Evolutionary conservation across 805 yeast species (phyloP).

Genomic region (Candida glaebosa): DNA sequence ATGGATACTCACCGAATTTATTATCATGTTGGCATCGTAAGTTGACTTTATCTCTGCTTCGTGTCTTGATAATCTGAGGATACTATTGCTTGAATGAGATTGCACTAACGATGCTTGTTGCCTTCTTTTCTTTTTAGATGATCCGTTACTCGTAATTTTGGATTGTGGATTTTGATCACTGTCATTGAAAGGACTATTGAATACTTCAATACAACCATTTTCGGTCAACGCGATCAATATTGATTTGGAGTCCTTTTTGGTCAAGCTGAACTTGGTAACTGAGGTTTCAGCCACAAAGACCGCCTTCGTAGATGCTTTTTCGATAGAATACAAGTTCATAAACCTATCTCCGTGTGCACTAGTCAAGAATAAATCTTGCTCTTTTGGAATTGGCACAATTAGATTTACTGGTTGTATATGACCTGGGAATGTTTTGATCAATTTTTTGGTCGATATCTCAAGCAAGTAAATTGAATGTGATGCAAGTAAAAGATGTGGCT

Average conservation of each 20-base stretch:
- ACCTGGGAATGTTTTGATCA: conserved; percentile 63
- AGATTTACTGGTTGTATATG: conserved; percentile 67
- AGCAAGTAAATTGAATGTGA: conserved; percentile 63
- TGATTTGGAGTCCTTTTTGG: conserved; percentile 25
- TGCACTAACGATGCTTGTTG: conserved; percentile 36
- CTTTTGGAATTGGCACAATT: conserved; percentile 34
- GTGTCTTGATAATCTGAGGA: conserved; percentile 48
- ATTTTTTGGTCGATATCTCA: conserved; percentile 34
- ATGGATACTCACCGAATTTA: conserved; percentile 26
- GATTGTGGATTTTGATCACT: conserved; percentile 14
- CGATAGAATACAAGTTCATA: conserved; percentile 62
- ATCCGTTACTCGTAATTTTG: background rate
- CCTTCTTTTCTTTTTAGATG: conserved; percentile 41
- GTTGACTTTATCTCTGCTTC: conserved; percentile 31
- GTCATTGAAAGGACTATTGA: conserved; percentile 50
- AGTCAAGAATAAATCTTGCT: conserved; percentile 53
- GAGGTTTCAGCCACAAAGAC: conserved; percentile 73
- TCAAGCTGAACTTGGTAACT: conserved; percentile 44
- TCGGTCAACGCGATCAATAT: conserved; percentile 62
- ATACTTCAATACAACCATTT: conserved; percentile 70
- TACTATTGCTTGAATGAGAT: conserved; percentile 50
- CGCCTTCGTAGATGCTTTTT: conserved; percentile 39
- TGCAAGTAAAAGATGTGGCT: conserved; percentile 53
- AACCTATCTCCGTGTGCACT: conserved; percentile 80
- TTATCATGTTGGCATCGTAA: conserved; percentile 22